Evolutionary conservation across 2,329 filamentous ascomycete species (phyloP).

Genomic region (Trichoderma atrobrunneum): DNA sequence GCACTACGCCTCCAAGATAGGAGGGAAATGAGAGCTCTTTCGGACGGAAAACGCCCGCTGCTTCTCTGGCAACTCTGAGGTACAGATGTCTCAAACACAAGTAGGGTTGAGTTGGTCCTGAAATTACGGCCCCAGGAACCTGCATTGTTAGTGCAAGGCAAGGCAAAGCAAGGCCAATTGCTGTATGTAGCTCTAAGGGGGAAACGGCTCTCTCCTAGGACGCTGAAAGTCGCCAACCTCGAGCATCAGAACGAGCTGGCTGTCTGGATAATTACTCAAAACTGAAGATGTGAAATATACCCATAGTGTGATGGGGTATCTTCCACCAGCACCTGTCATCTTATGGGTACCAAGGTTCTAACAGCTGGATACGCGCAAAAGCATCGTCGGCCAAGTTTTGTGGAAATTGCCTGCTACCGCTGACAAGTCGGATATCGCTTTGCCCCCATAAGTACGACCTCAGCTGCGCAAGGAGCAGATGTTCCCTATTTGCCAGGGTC

Average conservation of each 20-base stretch:
- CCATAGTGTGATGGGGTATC: not conserved
- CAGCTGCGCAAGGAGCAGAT: conserved; percentile 15
- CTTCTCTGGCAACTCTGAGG: not conserved
- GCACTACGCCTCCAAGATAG: not conserved
- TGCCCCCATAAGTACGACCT: not conserved
- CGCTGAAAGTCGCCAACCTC: not conserved
- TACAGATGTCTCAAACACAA: conserved; percentile 1
- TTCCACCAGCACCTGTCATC: not conserved
- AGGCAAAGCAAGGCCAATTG: not conserved
- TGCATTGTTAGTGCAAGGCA: not conserved
- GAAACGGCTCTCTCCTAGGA: not conserved
- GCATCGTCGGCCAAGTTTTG: not conserved
- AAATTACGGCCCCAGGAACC: conserved; percentile 1
- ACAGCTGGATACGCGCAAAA: not conserved
- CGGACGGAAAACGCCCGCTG: not conserved
- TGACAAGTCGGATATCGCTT: not conserved
- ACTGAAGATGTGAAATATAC: not conserved
- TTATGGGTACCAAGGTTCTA: not conserved
- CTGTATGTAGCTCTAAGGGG: conserved; percentile 1
- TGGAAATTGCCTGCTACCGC: conserved; percentile 1
- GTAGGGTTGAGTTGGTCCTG: not conserved
- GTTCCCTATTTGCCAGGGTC: not conserved
- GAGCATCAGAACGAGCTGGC: not conserved
- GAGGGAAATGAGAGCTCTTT: not conserved
- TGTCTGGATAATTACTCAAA: not conserved